phyloP scores from a whole-genome alignment of 441 rosid genomes.

The Gossypium lobatum region DNA sequence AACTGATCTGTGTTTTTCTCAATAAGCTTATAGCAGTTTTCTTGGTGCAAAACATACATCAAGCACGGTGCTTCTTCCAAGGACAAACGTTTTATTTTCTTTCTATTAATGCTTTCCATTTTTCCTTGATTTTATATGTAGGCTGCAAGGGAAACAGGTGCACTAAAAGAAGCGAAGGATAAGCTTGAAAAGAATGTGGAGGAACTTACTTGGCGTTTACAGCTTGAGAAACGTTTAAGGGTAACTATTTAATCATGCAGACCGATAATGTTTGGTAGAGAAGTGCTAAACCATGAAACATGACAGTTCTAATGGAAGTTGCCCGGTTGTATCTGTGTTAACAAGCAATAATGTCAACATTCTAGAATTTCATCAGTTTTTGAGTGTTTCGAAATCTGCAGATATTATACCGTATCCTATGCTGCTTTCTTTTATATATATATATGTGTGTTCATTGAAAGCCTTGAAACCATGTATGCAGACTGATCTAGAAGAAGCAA shows the following conservation, averaged over 20 bases:
- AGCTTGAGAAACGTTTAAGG: slow-evolving; percentile 88
- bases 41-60: neutral
- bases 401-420: neutral
- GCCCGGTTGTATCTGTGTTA: neutral
- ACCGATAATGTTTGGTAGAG: slow-evolving; percentile 11
- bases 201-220: slow-evolving; percentile 96
- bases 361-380: slow-evolving; percentile 2
- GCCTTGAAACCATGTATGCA: slow-evolving; percentile 28
- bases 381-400: slow-evolving; percentile 1
- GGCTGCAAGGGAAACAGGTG: slow-evolving; percentile 99
- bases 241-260: slow-evolving; percentile 30
- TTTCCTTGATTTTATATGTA: slow-evolving; percentile 21
- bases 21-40: neutral
- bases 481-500: slow-evolving; percentile 89
- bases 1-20: neutral
- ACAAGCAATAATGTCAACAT: neutral
- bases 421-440: slow-evolving; percentile 5
- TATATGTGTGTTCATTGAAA: slow-evolving; percentile 19
- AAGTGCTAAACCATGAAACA: slow-evolving; percentile 8
- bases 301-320: slow-evolving; percentile 4
- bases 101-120: slow-evolving; percentile 10
- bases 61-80: neutral
- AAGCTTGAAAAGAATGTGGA: slow-evolving; percentile 93
- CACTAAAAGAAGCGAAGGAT: slow-evolving; percentile 95
- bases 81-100: neutral